Conservation (phyloP, 495 filamentous ascomycete genomes). For the Filosporella fistucella region DNA sequence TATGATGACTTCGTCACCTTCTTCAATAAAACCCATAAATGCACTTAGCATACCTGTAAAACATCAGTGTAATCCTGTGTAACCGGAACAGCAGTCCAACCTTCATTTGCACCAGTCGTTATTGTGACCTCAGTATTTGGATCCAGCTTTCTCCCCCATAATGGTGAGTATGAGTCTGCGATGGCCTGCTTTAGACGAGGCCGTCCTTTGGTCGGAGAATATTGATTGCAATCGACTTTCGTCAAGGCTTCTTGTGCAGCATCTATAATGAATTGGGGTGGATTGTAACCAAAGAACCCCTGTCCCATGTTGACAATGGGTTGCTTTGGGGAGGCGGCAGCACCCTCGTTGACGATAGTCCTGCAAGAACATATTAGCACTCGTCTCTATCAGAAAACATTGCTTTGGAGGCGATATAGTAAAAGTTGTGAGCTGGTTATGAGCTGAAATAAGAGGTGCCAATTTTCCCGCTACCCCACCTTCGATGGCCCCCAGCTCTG, state of each 20-base stretch:
- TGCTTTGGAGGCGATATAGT: not conserved
- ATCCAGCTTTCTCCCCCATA: constrained; percentile 74
- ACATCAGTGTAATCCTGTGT: constrained; percentile 9
- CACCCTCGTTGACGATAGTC: constrained; percentile 94
- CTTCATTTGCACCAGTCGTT: constrained; percentile 96
- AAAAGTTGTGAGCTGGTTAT: not conserved
- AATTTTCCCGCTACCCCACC: too few relatives aligned
- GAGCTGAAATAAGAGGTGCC: not conserved
- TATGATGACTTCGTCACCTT: constrained; percentile 92
- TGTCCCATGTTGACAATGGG: constrained; percentile 96
- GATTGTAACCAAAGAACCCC: constrained; percentile 98
- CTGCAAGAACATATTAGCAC: constrained; percentile 35
- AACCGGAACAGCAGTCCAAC: constrained; percentile 28
- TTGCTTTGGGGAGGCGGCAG: constrained; percentile 74
- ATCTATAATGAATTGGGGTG: constrained; percentile 83
- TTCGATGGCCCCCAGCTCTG: too few relatives aligned
- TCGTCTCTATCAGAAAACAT: not conserved
- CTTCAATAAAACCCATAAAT: constrained; percentile 96
- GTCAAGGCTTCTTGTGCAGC: constrained; percentile 87
- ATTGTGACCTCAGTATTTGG: constrained; percentile 90
- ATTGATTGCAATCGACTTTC: constrained; percentile 97
- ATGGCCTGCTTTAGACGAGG: constrained; percentile 88
- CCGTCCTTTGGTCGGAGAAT: constrained; percentile 90
- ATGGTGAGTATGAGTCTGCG: constrained; percentile 81
- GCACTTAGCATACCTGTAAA: constrained; percentile 70